These are phyloP conservation scores for Capronia epimyces DNA, from an alignment of 2,329 filamentous ascomycete genomes.

Conservation along the genomic window DNA sequence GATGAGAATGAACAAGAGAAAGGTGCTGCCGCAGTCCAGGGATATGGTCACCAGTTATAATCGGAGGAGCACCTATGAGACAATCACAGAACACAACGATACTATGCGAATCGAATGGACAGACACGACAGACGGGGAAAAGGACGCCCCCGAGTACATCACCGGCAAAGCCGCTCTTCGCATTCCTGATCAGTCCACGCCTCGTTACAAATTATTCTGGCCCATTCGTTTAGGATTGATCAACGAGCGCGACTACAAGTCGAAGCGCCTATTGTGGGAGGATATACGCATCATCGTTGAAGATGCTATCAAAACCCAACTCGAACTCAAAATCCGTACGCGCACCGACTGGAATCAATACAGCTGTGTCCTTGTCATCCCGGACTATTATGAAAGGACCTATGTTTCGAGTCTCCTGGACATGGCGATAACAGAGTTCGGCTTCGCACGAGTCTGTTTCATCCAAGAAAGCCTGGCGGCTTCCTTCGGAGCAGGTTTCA, in stretches of 20 bases:
- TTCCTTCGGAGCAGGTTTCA: slow-evolving; percentile 91
- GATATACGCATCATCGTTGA: slow-evolving; percentile 85
- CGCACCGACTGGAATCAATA: slow-evolving; percentile 77
- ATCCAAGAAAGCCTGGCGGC: slow-evolving; percentile 94
- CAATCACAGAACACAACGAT: slow-evolving; percentile 91
- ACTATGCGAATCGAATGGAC: slow-evolving; percentile 94
- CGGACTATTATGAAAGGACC: slow-evolving; percentile 90
- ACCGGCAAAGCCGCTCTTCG: slow-evolving; percentile 76
- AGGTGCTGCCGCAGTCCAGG: slow-evolving; percentile 94
- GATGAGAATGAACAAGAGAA: slow-evolving; percentile 89
- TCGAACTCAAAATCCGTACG: slow-evolving; percentile 55
- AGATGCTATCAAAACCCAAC: slow-evolving; percentile 76
- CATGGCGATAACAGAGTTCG: slow-evolving; percentile 81
- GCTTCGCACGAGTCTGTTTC: slow-evolving; percentile 83
- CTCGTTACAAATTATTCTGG: slow-evolving; percentile 89
- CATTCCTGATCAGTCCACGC: slow-evolving; percentile 81
- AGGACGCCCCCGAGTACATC: slow-evolving; percentile 65
- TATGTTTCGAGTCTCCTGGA: slow-evolving; percentile 82
- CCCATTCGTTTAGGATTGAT: slow-evolving; percentile 80
- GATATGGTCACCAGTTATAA: slow-evolving; percentile 95
- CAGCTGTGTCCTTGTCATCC: slow-evolving; percentile 94
- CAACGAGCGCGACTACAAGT: slow-evolving; percentile 83
- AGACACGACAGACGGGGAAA: slow-evolving; percentile 58
- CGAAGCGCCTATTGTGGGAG: slow-evolving; percentile 71
- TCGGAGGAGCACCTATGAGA: slow-evolving; percentile 71